Conservation (phyloP, 169 alveolate species). For the Neospora caninum region DNA sequence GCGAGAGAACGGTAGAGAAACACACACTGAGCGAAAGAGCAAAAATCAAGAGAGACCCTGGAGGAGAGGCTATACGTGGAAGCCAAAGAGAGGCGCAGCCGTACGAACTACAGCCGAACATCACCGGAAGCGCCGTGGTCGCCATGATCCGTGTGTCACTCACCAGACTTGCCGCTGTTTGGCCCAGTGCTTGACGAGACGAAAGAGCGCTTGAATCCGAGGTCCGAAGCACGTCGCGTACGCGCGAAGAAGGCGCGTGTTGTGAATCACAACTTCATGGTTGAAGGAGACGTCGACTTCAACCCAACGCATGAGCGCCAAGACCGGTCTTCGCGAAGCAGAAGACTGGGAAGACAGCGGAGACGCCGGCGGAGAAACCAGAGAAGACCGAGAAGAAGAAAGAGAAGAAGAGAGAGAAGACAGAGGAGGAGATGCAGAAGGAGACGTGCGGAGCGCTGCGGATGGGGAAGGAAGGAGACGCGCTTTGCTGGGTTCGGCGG, state of each 20-base stretch:
- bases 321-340: neutral
- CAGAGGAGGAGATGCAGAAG: neutral
- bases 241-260: conserved; percentile 42
- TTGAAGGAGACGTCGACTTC: conserved; percentile 50
- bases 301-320: conserved; percentile 27
- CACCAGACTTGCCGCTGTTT: conserved; percentile 25
- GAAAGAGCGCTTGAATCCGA: conserved; percentile 1
- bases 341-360: neutral
- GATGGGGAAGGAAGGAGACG: too few species aligned
- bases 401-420: neutral
- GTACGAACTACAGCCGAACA: too few species aligned
- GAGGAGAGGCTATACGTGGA: too few species aligned
- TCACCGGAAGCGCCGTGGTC: too few species aligned
- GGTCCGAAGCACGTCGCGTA: conserved; percentile 14
- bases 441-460: neutral
- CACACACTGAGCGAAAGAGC: too few species aligned
- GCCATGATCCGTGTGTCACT: neutral
- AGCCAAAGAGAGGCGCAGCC: too few species aligned
- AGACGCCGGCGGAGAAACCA: neutral
- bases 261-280: conserved; percentile 38
- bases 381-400: neutral
- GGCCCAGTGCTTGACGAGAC: conserved; percentile 46
- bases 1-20: too few species aligned
- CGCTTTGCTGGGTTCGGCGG: too few species aligned
- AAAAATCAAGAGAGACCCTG: too few species aligned